Conservation (phyloP, 176 grass and related monocot genomes). For the Phragmites australis region DNA sequence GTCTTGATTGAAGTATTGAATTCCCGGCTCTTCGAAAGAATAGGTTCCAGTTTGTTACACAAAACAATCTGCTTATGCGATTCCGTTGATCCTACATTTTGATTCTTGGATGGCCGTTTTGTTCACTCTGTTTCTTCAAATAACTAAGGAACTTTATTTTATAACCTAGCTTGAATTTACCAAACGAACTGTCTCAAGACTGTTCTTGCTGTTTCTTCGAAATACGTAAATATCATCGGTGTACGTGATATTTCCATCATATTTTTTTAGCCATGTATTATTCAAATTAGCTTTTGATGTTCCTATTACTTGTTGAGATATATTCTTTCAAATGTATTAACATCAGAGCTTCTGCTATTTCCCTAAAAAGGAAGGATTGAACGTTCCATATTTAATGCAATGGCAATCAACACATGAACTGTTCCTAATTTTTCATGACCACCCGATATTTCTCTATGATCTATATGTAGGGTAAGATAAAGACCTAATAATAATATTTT, state of each 20-base stretch:
- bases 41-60: neutral
- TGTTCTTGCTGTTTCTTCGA: slow-evolving; percentile 13
- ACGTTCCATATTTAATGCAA: neutral
- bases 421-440: neutral
- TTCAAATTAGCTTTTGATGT: neutral
- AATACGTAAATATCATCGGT: neutral
- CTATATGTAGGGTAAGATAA: neutral
- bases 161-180: neutral
- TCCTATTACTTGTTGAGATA: neutral
- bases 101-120: neutral
- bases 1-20: slow-evolving; percentile 10
- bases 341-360: neutral
- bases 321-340: neutral
- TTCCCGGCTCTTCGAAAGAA: neutral
- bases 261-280: neutral
- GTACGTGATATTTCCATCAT: neutral
- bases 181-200: neutral
- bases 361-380: neutral
- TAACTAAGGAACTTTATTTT: neutral
- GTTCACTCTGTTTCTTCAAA: slow-evolving; percentile 22
- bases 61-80: neutral
- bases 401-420: neutral
- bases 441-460: slow-evolving; percentile 15
- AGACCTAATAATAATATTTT: neutral
- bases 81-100: neutral